Base-by-base conservation (phyloP, 202 grass and related monocot species). In the Saccharum hybrid region DNA sequence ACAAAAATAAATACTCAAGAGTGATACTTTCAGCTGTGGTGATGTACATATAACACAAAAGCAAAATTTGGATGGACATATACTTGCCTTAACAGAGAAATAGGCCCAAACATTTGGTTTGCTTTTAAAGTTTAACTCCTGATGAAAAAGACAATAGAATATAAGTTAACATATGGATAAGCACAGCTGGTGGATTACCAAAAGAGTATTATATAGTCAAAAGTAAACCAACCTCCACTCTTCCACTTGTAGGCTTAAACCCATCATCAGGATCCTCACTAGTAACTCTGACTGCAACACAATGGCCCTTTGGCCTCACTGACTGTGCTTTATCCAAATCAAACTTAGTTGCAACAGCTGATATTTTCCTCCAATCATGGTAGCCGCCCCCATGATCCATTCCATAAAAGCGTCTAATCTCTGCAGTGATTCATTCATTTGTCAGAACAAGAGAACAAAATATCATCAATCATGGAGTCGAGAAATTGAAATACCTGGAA, bases 211-310 rank as follows among this genome's bases (percentile, higher is more conserved):
- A 48, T 9, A 57, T 52, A 28, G 38, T 23, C 57, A 23, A 36
- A 33, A 26, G 19, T 59, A 88, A 60, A 79, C 67, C 42, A 86
- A 94, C 92, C 92, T 96, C 93, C 63, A 99, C 89, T 92, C 92
- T 94, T 81, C 96, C 96, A 71, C 96, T 90, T 23, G 93, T 99
- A 76, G 96, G 93, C 88, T 94, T 99, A 83, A 99, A 99, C 56
- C 96, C 96, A 92, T 99, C 96, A 92, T 99, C 96, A 84, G 96
- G 96, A 87, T 99, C 96, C 79, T 99, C 96, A 34, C 96, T 99
- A 18, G 96, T 99, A 80, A 99, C 93, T 81, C 93, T 92, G 49
- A 94, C 96, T 37, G 96, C 96, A 73, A 99, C 86, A 94, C 89
- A 94, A 72, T 99, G 96, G 83, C 96, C 93, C 86, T 92, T 99